Percentiles rank a stretch among this genome's conserved stretches.
Conservation (phyloP, 2,329 filamentous ascomycete species). For the Aspergillus felis region DNA sequence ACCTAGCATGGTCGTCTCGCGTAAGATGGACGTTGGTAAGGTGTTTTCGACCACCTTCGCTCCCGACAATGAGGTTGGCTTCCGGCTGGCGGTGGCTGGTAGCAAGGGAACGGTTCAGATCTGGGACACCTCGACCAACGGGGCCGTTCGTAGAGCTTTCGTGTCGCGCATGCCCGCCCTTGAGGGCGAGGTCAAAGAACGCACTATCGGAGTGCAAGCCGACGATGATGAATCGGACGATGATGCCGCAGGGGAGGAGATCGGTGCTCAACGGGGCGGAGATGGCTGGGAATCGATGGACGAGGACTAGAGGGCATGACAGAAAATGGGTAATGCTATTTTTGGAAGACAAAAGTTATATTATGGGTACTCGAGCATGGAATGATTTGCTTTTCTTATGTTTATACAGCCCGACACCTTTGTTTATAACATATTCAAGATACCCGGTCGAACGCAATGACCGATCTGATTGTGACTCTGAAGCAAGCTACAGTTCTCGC, state of each 20-base stretch:
- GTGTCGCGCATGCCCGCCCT: conserved; percentile 63
- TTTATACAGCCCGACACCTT: neutral
- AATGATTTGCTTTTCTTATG: neutral
- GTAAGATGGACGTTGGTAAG: conserved; percentile 90
- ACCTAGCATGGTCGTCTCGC: conserved; percentile 84
- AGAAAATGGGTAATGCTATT: neutral
- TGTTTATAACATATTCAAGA: conserved; percentile 15
- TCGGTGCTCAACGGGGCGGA: conserved; percentile 44
- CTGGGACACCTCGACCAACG: conserved; percentile 96
- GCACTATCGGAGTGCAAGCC: conserved; percentile 68
- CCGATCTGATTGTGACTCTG: neutral
- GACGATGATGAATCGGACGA: conserved; percentile 65
- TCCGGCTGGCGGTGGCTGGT: conserved; percentile 86
- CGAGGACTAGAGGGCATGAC: conserved; percentile 39
- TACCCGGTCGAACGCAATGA: conserved; percentile 9
- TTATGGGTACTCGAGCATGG: neutral
- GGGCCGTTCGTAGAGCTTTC: conserved; percentile 78
- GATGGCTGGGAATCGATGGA: conserved; percentile 56
- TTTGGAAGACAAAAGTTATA: neutral
- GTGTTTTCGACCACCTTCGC: conserved; percentile 90
- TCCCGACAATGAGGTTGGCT: conserved; percentile 84
- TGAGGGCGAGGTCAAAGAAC: conserved; percentile 65
- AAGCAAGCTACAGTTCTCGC: neutral
- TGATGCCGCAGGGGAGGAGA: conserved; percentile 52
- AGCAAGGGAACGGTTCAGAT: conserved; percentile 91